These are phyloP conservation scores for Fusarium chlamydosporum DNA, from an alignment of 2,329 filamentous ascomycete genomes.

Conservation along the genomic window DNA sequence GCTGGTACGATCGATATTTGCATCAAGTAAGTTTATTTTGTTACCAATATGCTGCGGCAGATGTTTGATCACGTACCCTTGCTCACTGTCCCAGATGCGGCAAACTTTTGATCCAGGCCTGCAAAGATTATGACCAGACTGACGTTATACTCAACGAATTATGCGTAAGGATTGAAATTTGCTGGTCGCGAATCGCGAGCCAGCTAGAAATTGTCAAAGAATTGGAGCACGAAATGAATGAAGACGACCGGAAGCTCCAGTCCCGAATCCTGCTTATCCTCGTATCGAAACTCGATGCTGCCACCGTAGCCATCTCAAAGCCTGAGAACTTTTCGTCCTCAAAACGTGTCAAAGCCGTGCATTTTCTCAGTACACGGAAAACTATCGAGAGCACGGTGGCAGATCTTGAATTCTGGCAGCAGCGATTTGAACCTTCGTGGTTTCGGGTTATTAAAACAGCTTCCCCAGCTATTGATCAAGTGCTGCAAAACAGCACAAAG, in stretches of 20 bases:
- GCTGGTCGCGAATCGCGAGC: conserved; percentile 5
- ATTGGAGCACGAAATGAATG: not conserved
- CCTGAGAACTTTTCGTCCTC: not conserved
- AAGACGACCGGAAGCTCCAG: not conserved
- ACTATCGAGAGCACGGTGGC: not conserved
- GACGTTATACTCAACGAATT: not conserved
- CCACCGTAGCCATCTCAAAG: not conserved
- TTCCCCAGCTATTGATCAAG: not conserved
- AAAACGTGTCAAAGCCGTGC: not conserved
- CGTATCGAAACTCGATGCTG: not conserved
- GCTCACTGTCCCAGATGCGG: not conserved
- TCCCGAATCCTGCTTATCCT: not conserved
- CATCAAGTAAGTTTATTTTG: not conserved
- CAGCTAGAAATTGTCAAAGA: not conserved
- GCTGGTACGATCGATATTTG: conserved; percentile 6
- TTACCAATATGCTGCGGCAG: too few species aligned
- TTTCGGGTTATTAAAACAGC: not conserved
- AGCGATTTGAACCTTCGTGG: conserved; percentile 14
- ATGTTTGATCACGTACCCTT: not conserved
- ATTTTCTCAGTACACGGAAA: not conserved
- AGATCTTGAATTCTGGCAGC: conserved; percentile 12
- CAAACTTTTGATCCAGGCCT: not conserved
- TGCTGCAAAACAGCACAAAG: not conserved
- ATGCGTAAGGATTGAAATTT: conserved; percentile 1
- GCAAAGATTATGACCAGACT: not conserved